A percentile compares a stretch with the other conserved stretches of the same genome.
Evolutionary conservation across 2,329 filamentous ascomycete species (phyloP).

Genomic region (Verticillium nubilum): DNA sequence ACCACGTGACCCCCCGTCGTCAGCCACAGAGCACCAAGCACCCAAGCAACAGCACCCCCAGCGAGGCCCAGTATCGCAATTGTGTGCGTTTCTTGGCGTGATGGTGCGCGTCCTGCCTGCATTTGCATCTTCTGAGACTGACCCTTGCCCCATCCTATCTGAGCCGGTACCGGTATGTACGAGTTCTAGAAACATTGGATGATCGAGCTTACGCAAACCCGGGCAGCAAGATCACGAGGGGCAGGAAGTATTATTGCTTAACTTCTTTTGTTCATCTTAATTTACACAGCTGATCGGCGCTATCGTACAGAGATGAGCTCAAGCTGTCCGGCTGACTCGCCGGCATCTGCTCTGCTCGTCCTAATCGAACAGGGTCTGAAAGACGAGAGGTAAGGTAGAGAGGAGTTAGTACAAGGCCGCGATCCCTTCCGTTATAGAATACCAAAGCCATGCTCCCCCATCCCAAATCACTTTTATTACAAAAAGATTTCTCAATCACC

Average conservation of each 20-base stretch:
- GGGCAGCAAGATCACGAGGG: not conserved
- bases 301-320: conserved; percentile 13
- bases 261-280: conserved; percentile 6
- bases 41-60: not conserved
- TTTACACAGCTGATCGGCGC: conserved; percentile 12
- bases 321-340: conserved; percentile 6
- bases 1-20: conserved; percentile 10
- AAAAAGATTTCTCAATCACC: conserved; percentile 13
- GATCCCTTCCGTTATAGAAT: conserved; percentile 31
- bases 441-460: conserved; percentile 45
- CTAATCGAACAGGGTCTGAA: conserved; percentile 9
- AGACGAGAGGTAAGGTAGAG: conserved; percentile 25
- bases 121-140: not conserved
- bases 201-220: not conserved
- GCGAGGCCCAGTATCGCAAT: not conserved
- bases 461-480: conserved; percentile 16
- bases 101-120: not conserved
- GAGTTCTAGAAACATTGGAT: not conserved
- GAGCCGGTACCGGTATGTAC: not conserved
- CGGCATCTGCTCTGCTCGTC: conserved; percentile 8
- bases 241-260: not conserved
- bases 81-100: not conserved
- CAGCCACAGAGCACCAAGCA: not conserved
- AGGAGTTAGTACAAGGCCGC: conserved; percentile 31
- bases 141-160: not conserved